Base-by-base conservation (phyloP, 2,329 filamentous ascomycete species). In the Plenodomus lindquistii region DNA sequence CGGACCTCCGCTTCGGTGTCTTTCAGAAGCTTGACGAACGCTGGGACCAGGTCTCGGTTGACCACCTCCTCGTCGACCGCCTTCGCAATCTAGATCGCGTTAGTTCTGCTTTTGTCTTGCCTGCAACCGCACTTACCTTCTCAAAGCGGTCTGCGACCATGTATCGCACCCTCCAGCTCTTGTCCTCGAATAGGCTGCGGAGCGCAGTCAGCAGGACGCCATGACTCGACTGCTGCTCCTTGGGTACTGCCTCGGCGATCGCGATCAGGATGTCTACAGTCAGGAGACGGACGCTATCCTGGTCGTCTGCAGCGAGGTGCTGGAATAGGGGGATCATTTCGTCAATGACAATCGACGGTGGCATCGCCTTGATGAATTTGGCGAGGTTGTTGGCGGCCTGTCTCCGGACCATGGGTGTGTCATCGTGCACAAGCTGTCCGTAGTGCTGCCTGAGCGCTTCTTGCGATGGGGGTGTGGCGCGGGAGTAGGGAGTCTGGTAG, bases 241-340 rank as follows among this genome's bases (percentile, higher is more conserved):
- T 97, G 52, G 94, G 94, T 22, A 99, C 92, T 50, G 93, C 91
- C 75, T 99, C 94, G 53, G 94, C 93, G 66, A 99, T 95, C 34
- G 93, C 88, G 67, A 97, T 96, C 62, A 99, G 83, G 56, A 97
- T 90, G 70, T 99, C 93, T 36, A 99, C 94, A 1, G 94, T 99
- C 71, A 99, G 81, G 66, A 99, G 81, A 57, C 94, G 87, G 57
- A 99, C 94, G 67, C 93, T 97, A 75, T 99, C 94, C 77, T 99
- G 94, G 73, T 99, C 94, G 71, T 99, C 94, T 66, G 89, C 86
- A 43, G 93, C 92, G 56, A 99, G 86, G 75, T 97, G 93, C 77
- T 97, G 92, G 79, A 99, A 99, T 61, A 97, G 84, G 70, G 93
- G 91, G 79, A 99, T 97, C 90, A 99, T 97, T 79, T 99, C 94